A percentile compares a stretch with the other conserved stretches of the same genome.
These are phyloP conservation scores for Wilhelminamyces savonicus DNA, from an alignment of 805 yeast genomes.

Conservation along the genomic window DNA sequence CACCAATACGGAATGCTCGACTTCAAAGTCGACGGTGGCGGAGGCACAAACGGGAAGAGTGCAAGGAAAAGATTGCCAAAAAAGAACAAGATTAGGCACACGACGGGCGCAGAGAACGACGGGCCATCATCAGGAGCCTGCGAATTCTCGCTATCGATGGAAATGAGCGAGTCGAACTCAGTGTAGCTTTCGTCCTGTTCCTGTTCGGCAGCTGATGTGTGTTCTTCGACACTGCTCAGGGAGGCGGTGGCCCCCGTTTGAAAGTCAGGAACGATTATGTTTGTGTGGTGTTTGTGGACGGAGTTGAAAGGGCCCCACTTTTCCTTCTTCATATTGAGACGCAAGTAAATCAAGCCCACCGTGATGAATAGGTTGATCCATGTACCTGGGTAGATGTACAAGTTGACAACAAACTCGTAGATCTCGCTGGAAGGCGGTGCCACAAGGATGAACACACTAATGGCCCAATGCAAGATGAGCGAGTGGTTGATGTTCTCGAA, in stretches of 20 bases:
- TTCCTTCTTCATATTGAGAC: conserved; percentile 29
- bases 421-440: conserved; percentile 61
- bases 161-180: conserved; percentile 12
- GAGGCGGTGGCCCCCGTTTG: too few species aligned
- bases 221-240: too few species aligned
- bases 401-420: conserved; percentile 56
- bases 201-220: neutral
- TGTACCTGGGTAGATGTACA: conserved; percentile 60
- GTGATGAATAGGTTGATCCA: conserved; percentile 51
- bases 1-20: conserved; percentile 46
- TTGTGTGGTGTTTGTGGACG: too few species aligned
- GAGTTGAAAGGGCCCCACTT: conserved; percentile 31
- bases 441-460: conserved; percentile 47
- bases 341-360: conserved; percentile 47
- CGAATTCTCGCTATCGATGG: too few species aligned
- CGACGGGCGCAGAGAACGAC: conserved; percentile 25
- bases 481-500: conserved; percentile 42
- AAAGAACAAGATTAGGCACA: conserved; percentile 32
- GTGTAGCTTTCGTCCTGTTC: conserved; percentile 7
- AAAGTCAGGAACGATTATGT: neutral
- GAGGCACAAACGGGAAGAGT: conserved; percentile 51
- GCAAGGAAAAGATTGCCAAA: conserved; percentile 45
- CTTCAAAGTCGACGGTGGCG: conserved; percentile 29
- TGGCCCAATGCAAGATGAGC: conserved; percentile 47
- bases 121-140: too few species aligned